Evolutionary conservation across 495 filamentous ascomycete genomes (phyloP).

Genomic region (Letharia lupina): DNA sequence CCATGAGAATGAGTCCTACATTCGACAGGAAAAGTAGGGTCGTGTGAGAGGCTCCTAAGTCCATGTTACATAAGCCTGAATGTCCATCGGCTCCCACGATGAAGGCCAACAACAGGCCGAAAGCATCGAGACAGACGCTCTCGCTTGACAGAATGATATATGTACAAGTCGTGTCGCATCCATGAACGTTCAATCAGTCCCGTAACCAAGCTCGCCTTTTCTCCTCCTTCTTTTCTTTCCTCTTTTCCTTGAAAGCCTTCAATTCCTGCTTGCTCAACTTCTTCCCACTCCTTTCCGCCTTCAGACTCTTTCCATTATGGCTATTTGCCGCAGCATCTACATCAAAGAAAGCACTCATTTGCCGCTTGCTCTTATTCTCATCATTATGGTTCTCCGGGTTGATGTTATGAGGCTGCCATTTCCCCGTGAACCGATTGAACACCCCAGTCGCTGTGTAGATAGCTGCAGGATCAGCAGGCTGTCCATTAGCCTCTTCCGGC

Average conservation of each 20-base stretch:
- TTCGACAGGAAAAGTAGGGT: neutral
- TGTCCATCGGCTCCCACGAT: neutral
- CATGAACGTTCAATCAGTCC: conserved; percentile 48
- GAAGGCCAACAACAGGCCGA: neutral
- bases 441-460: conserved; percentile 58
- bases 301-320: conserved; percentile 85
- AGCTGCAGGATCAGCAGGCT: conserved; percentile 32
- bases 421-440: conserved; percentile 91
- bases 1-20: neutral
- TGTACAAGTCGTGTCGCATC: conserved; percentile 4
- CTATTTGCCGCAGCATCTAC: conserved; percentile 94
- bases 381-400: conserved; percentile 74
- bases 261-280: conserved; percentile 80
- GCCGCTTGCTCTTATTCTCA: conserved; percentile 76
- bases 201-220: conserved; percentile 85
- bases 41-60: neutral
- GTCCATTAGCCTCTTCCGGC: conserved; percentile 19
- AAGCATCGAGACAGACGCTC: conserved; percentile 4
- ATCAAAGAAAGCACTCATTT: conserved; percentile 94
- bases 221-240: conserved; percentile 83
- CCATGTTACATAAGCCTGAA: neutral
- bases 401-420: conserved; percentile 58
- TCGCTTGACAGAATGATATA: conserved; percentile 2
- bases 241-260: conserved; percentile 65
- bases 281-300: conserved; percentile 82